Evolutionary conservation across 2,329 filamentous ascomycete species (phyloP).

Genomic region (Ilyonectria robusta): DNA sequence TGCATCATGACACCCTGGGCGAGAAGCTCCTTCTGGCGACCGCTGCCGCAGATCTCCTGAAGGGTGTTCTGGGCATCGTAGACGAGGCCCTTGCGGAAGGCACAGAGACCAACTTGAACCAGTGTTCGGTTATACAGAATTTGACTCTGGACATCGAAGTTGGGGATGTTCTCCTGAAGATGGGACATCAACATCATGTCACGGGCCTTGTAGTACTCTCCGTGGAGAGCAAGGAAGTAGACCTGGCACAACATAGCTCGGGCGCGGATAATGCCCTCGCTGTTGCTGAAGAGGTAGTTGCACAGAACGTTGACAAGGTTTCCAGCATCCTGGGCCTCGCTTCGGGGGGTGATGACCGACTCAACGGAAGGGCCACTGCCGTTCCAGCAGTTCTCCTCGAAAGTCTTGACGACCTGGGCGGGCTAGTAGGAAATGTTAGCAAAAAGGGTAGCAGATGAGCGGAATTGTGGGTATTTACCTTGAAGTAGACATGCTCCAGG

Average conservation of each 20-base stretch:
- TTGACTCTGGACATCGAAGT: slow-evolving; percentile 96
- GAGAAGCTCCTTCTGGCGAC: slow-evolving; percentile 96
- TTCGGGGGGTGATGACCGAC: slow-evolving; percentile 85
- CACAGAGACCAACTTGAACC: slow-evolving; percentile 97
- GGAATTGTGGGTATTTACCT: slow-evolving; percentile 84
- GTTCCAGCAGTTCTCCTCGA: slow-evolving; percentile 96
- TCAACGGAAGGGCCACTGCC: slow-evolving; percentile 77
- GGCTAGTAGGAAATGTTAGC: slow-evolving; percentile 67
- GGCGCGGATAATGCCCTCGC: slow-evolving; percentile 95
- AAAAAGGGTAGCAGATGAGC: slow-evolving; percentile 52
- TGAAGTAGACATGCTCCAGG: slow-evolving; percentile 98
- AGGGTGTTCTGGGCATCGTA: slow-evolving; percentile 98
- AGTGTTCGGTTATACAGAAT: slow-evolving; percentile 99
- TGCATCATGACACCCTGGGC: slow-evolving; percentile 99
- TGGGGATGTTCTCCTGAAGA: slow-evolving; percentile 95
- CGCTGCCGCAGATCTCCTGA: slow-evolving; percentile 97
- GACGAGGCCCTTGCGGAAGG: slow-evolving; percentile 95
- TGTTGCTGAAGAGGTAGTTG: slow-evolving; percentile 94
- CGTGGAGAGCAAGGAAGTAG: slow-evolving; percentile 97
- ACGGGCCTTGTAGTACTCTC: slow-evolving; percentile 96
- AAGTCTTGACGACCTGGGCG: slow-evolving; percentile 89
- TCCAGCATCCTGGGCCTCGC: slow-evolving; percentile 76
- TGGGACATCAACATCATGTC: slow-evolving; percentile 99
- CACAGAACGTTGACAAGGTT: slow-evolving; percentile 88
- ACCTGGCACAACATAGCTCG: slow-evolving; percentile 99